A percentile compares a stretch with the other conserved stretches of the same genome.
Evolutionary conservation across 148 eudicot species (phyloP).

Genomic region (Chenopodium formosanum): DNA sequence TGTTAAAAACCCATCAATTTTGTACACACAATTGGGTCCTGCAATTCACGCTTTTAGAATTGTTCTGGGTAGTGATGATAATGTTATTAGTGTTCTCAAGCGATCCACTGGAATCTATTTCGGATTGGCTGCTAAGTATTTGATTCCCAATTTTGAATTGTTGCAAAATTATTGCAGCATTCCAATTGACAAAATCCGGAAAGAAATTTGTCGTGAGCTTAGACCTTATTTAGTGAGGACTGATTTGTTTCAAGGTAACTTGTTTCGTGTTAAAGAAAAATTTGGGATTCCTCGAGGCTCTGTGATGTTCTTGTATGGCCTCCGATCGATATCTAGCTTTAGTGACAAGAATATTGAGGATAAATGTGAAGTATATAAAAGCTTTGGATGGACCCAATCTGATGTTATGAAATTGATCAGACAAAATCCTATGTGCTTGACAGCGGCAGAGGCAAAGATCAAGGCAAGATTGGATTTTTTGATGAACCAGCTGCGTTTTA

Average conservation of each 20-base stretch:
- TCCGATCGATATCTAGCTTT: neutral
- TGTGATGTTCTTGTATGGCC: slow-evolving; percentile 17
- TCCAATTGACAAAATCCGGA: slow-evolving; percentile 7
- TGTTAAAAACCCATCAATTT: too few species aligned
- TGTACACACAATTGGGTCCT: too few species aligned
- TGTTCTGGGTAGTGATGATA: slow-evolving; percentile 4
- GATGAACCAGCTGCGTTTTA: slow-evolving; percentile 26
- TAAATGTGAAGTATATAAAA: slow-evolving; percentile 22
- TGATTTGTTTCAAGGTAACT: slow-evolving; percentile 1
- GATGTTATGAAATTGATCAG: slow-evolving; percentile 15
- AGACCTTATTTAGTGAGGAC: neutral
- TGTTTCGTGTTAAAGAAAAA: slow-evolving; percentile 17
- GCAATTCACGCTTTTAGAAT: too few species aligned
- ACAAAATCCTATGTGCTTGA: slow-evolving; percentile 11
- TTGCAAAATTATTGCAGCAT: slow-evolving; percentile 17
- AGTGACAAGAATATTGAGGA: slow-evolving; percentile 11
- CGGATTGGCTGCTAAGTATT: neutral
- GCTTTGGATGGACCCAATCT: slow-evolving; percentile 23
- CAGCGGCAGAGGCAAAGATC: slow-evolving; percentile 20
- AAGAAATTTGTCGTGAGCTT: neutral
- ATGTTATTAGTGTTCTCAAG: slow-evolving; percentile 10
- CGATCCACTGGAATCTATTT: neutral
- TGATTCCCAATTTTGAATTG: slow-evolving; percentile 20
- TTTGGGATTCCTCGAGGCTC: slow-evolving; percentile 22
- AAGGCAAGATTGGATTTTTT: slow-evolving; percentile 20